Evolutionary conservation across 768 basidiomycete genomes (phyloP), one percentile per base, ranked within the genome.

Genomic region (Amylocystis lapponica): DNA sequence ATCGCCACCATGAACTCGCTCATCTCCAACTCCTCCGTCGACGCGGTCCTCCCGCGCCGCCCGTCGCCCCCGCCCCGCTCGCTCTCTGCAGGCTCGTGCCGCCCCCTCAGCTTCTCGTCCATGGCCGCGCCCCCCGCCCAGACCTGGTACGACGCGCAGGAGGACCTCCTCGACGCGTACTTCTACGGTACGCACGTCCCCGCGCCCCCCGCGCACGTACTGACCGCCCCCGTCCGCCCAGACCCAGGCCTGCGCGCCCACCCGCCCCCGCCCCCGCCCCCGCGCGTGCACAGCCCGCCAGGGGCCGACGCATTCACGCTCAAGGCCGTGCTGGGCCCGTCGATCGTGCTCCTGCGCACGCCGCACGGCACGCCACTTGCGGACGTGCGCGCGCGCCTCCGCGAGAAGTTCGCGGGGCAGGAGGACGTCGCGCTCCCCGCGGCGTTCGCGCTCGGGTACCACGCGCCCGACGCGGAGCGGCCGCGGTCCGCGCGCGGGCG

Each of bases 381-480:
- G 14, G 77, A 79, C 34, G 53, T 87, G 13, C 79, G 80, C 46
- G 64, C 65, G 39, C 72, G 74, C 36, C 64, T 89, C 20, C 73
- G 74, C 48, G 75, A 81, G 42, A 86, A 86, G 53, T 81, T 88
- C 55, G 69, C 74, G n/a, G 67, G 70, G 19, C 75, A 79, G 52
- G 81, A 80, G 58, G 72, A 71, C 36, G 51, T 79, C 32, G 66
- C 70, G 11, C 72, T 86, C 19, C 69, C 70, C 0, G 64, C 70
- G 6, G 61, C 68, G 1, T 87, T 87, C 56, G 70, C 68, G 7
- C 61, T 87, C 25, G 76, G 74, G 16, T 72, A 78, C 50, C 54
- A 75, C 36, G 67, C 76, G 42, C 70, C 71, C 17, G 27, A 53
- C 43, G 25, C 53, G 8, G 40, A 48, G 5, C 21, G 31, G 6